These are phyloP conservation scores for Teunomyces lycoperdinae DNA, from an alignment of 805 yeast genomes.

Conservation along the genomic window DNA sequence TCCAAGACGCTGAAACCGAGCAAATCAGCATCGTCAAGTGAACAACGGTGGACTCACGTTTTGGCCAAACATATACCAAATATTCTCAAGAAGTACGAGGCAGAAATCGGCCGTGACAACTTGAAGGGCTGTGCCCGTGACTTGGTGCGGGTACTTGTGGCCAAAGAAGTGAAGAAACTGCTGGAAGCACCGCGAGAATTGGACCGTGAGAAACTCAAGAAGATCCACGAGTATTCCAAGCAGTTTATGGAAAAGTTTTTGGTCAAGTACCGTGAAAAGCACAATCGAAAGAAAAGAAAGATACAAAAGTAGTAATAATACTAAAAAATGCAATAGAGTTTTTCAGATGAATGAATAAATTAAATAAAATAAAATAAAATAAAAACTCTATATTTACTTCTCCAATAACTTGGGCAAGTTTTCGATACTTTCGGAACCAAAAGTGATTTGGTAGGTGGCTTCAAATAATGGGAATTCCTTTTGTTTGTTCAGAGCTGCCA, in stretches of 20 bases:
- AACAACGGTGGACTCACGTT: slow-evolving; percentile 39
- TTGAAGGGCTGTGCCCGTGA: slow-evolving; percentile 79
- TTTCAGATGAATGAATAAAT: background rate
- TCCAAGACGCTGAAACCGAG: slow-evolving; percentile 2
- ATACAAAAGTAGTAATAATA: slow-evolving; percentile 7
- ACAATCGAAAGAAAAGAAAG: slow-evolving; percentile 16
- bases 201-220: slow-evolving; percentile 61
- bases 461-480: slow-evolving; percentile 45
- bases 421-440: slow-evolving; percentile 39
- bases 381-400: slow-evolving; percentile 2
- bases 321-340: background rate
- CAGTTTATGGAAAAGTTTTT: slow-evolving; percentile 67
- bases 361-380: background rate
- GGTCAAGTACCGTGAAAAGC: slow-evolving; percentile 43
- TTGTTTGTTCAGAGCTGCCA: slow-evolving; percentile 30
- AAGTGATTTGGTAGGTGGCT: slow-evolving; percentile 44
- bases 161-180: slow-evolving; percentile 61
- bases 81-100: slow-evolving; percentile 61
- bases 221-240: slow-evolving; percentile 62
- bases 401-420: slow-evolving; percentile 42
- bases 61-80: slow-evolving; percentile 83
- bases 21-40: slow-evolving; percentile 8
- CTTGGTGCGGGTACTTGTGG: slow-evolving; percentile 61
- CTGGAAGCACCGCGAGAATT: slow-evolving; percentile 48
- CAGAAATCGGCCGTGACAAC: slow-evolving; percentile 67